Evolutionary conservation across 23 red algal species (phyloP), one percentile per base, ranked within the genome.

Genomic region (Gracilariopsis chorda): DNA sequence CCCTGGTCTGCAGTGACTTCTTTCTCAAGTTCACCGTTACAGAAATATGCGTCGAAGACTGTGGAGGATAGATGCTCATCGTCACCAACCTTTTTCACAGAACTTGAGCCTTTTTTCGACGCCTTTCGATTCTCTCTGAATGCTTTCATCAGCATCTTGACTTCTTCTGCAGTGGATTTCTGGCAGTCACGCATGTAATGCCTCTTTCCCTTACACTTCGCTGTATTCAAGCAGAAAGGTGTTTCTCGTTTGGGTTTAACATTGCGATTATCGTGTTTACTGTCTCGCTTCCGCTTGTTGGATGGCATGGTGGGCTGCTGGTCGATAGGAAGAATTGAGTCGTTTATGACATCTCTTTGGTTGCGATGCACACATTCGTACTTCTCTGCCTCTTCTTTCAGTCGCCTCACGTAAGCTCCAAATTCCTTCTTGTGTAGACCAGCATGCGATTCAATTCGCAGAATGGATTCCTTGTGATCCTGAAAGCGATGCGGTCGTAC

Each of bases 361-460:
- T 65, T 65, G 16, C 60, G 60, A 36, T 65, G 16, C 11, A 61
- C 79, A 20, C 45, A 46, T 14, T 67, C 57, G 29, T 61, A 60
- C 42, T 46, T 43, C 33, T 43, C 14, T 4, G 79, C 79, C 30
- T 83, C 51, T 47, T 58, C 57, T 7, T 27, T 33, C 4, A 83
- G 41, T 11, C 25, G 51, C 24, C 53, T 27, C 24, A 83, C 36
- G 11, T 61, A 65, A 27, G 57, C 79, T 34, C 79, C 79, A 43
- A 83, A 83, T 27, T 83, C 53, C 32, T 83, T 83, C 29, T 39
- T 83, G 13, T 65, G 29, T 0, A 83, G 40, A 11, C 57, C 27
- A 4, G 52, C 79, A 45, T 65, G 25, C 19, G 8, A 8, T 47
- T 53, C 30, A 21, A 47, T 29, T 28, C 39, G 47, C 25, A 82